Evolutionary conservation across 2,329 filamentous ascomycete species (phyloP), one percentile per base, ranked within the genome.

Genomic region (Colletotrichum lini): DNA sequence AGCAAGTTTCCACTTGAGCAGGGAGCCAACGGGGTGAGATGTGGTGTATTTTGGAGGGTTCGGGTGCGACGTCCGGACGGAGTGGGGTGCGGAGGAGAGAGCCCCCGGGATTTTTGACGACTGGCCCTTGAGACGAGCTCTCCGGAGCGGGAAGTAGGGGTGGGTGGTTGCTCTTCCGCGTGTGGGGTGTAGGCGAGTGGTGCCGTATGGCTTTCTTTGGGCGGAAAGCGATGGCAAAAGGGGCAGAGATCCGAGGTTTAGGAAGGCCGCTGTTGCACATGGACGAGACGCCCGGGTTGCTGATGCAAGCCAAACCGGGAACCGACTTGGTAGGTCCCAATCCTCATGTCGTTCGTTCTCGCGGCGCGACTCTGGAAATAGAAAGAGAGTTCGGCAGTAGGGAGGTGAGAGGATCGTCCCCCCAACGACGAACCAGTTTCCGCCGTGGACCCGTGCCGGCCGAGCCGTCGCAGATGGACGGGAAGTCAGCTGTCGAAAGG

Each of bases 171-270:
- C 23, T n/a, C 21, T 30, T 26, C 26, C 10, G 16, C 50, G 50
- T 49, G 21, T 52, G 16, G 45, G 44, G 50, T 40, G 23, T 59
- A 35, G 38, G 47, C 50, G 18, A 38, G 38, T 59, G 30, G 30
- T 38, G 21, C n/a, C 38, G n/a, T 10, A 8, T 23, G 18, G 44
- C 26, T 49, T 45, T 49, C 21, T 61, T 44, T 45, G 38, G 18
- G 38, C 18, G 42, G 44, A 45, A 45, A 45, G 44, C 26, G 47
- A 13, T 45, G 40, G 23, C 23, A 18, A 15, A 44, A 23, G 38
- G 54, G 35, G 54, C 38, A 45, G 12, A 35, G 60, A 69, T 59
- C 58, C 66, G 66, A 69, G 66, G n/a, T 69, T 60, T 60, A 42
- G 35, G 52, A 30, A 35, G 21, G 42, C 4, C 23, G 35, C 2